Percentiles rank a stretch among this genome's conserved stretches.
Evolutionary conservation across 495 filamentous ascomycete species (phyloP).

Genomic region (Trypethelium eluteriae): DNA sequence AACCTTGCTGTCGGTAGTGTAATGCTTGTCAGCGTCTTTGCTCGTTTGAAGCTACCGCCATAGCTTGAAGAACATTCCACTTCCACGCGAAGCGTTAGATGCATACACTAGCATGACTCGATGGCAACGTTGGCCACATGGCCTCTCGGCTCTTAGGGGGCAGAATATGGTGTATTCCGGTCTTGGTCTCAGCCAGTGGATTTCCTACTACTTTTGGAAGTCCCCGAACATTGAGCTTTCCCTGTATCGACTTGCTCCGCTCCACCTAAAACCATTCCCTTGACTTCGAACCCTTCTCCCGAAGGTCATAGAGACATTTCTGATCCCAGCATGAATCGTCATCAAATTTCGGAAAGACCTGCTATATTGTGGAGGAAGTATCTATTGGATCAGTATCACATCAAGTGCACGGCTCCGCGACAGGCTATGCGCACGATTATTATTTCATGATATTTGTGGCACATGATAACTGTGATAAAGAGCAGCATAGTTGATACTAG

Average conservation of each 20-base stretch:
- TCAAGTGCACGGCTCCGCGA: too few species aligned
- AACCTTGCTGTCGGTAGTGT: conserved; percentile 5
- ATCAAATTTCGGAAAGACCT: not conserved
- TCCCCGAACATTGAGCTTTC: not conserved
- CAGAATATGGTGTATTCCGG: not conserved
- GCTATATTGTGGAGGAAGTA: not conserved
- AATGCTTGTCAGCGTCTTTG: conserved; percentile 4
- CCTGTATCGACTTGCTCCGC: not conserved
- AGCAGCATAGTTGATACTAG: too few species aligned
- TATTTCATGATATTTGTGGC: too few species aligned
- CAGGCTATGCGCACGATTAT: too few species aligned
- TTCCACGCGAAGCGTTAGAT: conserved; percentile 9
- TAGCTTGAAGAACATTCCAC: not conserved
- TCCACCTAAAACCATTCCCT: not conserved
- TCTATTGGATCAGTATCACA: too few species aligned
- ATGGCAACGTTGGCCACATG: not conserved
- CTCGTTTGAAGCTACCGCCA: conserved; percentile 9
- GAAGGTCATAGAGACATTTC: not conserved
- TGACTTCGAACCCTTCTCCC: not conserved
- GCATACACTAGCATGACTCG: conserved; percentile 4
- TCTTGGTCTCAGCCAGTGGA: not conserved
- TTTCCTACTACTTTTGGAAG: not conserved
- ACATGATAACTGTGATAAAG: too few species aligned
- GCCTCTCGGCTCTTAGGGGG: not conserved
- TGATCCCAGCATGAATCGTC: not conserved